Evolutionary conservation across 208 protist genomes (phyloP), one percentile per base, ranked within the genome.

Genomic region (Polymyxa betae): DNA sequence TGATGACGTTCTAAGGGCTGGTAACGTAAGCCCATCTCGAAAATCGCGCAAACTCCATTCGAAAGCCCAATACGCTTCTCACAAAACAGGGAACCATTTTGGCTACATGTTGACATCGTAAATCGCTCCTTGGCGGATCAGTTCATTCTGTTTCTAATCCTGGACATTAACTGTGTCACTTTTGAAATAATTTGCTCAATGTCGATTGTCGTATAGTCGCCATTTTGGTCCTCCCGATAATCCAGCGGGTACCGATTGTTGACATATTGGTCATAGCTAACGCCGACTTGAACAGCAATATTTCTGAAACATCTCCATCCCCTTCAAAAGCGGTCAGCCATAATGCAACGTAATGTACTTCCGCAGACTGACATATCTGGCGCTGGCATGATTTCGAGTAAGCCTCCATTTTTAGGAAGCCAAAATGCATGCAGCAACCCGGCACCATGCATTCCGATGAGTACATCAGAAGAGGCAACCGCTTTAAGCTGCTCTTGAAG

Each of bases 391-490:
- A 82, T 82, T 43, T 82, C 72, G 12, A 82, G 16, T 5, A 82
- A n/a, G 5, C 16, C 72, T 5, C 72, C 72, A 43, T 43, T 5
- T 20, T 38, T 5, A 16, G 72, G 72, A 5, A 82, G 40, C 72
- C 72, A 82, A 12, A 82, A 43, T 43, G 72, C 72, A 82, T 82
- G 72, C 5, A 43, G n/a, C 72, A 82, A 43, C 16, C 72, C 72
- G 16, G 72, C 72, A 40, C 72, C 72, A 82, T 82, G 72, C 72
- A 82, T 82, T 45, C 72, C 72, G 72, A 82, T 82, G 16, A 82
- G 5, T 12, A 82, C 72, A 43, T 82, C 72, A 5, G 72, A 82
- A 20, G 72, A 35, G n/a, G 5, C 10, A 12, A 82, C 72, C 12
- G 5, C 16, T 20, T 43, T 12, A 43, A 82, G 5, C n/a, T 82